Evolutionary conservation across 352 stramenopile genomes (phyloP).

Genomic region (Stephanocyclus meneghinianus): DNA sequence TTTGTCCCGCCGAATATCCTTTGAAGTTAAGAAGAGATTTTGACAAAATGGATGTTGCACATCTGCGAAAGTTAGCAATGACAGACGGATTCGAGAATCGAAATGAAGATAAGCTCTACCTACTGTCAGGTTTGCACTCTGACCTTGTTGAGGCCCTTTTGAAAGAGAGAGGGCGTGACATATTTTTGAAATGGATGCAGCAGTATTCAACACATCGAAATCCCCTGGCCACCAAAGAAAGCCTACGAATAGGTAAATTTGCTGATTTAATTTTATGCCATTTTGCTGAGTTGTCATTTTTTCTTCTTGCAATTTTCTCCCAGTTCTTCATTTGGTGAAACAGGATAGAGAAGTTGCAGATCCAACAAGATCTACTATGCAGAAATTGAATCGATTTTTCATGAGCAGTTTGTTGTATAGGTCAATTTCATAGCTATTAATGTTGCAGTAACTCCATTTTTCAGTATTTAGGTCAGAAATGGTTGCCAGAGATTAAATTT

Average conservation of each 20-base stretch:
- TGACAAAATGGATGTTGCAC: conserved; percentile 8
- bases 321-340: conserved; percentile 53
- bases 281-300: background rate
- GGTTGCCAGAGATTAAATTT: background rate
- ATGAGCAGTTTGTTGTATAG: conserved; percentile 51
- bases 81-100: background rate
- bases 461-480: background rate
- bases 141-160: conserved; percentile 18
- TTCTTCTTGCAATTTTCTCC: background rate
- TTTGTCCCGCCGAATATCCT: conserved; percentile 43
- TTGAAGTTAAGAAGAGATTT: conserved; percentile 19
- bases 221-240: conserved; percentile 59
- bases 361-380: conserved; percentile 65
- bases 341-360: conserved; percentile 59
- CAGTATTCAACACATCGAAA: background rate
- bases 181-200: conserved; percentile 52
- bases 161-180: conserved; percentile 31
- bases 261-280: background rate
- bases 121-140: conserved; percentile 19
- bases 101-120: conserved; percentile 7
- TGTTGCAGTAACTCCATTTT: background rate
- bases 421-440: background rate
- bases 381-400: conserved; percentile 79
- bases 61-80: background rate
- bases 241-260: conserved; percentile 35